Conservation (phyloP, 1,284 basidiomycete species). For the Xerocomus minutiporus region DNA sequence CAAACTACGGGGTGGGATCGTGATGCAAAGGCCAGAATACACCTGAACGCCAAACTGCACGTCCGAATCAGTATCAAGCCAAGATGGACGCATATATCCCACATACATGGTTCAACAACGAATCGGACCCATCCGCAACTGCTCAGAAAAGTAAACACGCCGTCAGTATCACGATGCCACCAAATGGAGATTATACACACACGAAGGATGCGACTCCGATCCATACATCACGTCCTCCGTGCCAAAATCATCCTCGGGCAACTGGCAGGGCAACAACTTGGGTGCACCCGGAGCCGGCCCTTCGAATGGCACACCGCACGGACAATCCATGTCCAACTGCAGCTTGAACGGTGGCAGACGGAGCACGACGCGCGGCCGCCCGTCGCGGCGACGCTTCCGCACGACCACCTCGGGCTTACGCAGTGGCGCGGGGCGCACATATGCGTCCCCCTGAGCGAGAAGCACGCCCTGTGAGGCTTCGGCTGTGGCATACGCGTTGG, state of each 20-base stretch:
- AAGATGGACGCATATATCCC: background rate
- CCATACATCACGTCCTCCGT: background rate
- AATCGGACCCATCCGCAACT: background rate
- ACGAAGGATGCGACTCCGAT: background rate
- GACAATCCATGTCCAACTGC: constrained; percentile 1
- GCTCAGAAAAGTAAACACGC: background rate
- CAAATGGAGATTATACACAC: background rate
- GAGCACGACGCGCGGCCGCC: constrained; percentile 7
- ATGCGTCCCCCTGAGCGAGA: background rate
- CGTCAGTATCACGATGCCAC: background rate
- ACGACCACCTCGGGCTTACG: constrained; percentile 1
- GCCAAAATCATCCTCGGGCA: constrained; percentile 22
- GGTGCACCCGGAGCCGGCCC: constrained; percentile 22
- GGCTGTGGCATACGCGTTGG: background rate
- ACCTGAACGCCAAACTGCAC: background rate
- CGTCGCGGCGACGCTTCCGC: constrained; percentile 1
- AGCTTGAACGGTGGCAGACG: constrained; percentile 21
- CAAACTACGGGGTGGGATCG: constrained; percentile 14
- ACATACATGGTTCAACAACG: background rate
- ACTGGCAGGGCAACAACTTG: constrained; percentile 19
- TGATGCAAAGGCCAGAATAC: constrained; percentile 25
- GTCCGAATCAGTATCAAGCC: background rate
- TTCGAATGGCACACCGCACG: background rate
- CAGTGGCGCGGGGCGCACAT: background rate
- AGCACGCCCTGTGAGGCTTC: background rate